Evolutionary conservation across 805 yeast species (phyloP), one percentile per base, ranked within the genome.

Genomic region (Candida anglica): DNA sequence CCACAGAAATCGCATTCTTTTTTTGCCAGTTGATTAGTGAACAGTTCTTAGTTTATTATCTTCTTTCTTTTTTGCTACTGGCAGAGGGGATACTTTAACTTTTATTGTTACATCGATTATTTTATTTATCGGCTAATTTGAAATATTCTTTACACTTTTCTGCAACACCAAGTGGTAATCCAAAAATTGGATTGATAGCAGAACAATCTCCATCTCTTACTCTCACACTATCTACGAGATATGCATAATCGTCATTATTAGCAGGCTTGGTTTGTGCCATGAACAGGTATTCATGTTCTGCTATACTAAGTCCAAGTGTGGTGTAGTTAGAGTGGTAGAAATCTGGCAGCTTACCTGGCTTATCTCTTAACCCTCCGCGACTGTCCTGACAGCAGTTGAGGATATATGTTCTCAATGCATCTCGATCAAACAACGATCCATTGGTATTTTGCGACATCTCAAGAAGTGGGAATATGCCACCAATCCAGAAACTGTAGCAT

Each of bases 401-500:
- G 3, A 86, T 75, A 52, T 86, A 93, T 32, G 74, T 69, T 35
- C 69, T 73, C 28, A 91, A 59, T 1, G 75, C 78, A 7, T 69
- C 63, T 39, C 88, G 71, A 38, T 79, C 68, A 39, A 81, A 63
- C 50, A 38, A 71, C 42, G 26, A 34, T n/a, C n/a, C n/a, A 16
- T 27, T 23, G 0, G 21, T 39, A 16, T 14, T 40, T 1, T 45
- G 23, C 1, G 81, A 61, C 0, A 73, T 63, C 39, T 85, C 93
- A 3, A 87, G 38, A 22, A 86, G 56, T 0, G 86, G 77, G 41
- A 72, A 66, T 24, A 81, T 54, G 0, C 87, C 94, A 2, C 98
- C 98, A 2, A 88, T 82, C 98, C 98, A 93, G 56, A 83, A 91
- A 51, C 91, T 78, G 55, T 93, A 93, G 57, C 98, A 93, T 0